Evolutionary conservation across 2,329 filamentous ascomycete genomes (phyloP), one percentile per base, ranked within the genome.

Genomic region (Balansia obtecta): DNA sequence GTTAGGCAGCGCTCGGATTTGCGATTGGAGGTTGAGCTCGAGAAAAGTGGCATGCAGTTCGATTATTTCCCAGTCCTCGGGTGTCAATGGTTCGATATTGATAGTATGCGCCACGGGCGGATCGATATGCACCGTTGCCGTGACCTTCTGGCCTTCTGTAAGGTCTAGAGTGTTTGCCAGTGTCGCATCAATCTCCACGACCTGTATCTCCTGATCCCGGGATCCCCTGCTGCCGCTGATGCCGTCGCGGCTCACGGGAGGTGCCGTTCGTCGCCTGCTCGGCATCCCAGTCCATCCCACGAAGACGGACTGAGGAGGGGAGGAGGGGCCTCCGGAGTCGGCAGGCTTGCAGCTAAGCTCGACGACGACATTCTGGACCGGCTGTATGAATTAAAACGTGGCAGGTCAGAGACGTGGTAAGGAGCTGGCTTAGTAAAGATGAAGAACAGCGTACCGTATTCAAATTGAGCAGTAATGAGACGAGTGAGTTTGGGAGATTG

Each of bases 61-160:
- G 59, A 98, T 97, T 60, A 97, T 95, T 68, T 98, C 93, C 93
- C 93, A 98, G 64, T 98, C 93, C 52, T 94, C 88, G 1, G 91
- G 82, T 0, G 93, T 97, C 60, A 97, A 70, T 34, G 93, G 93
- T 65, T 98, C 94, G 59, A 98, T 97, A 63, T 96, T 89, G 66
- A 98, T 85, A 1, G 90, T 97, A 66, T 96, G 88, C 46, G 89
- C 88, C 56, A 93, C 71, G 2, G 90, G 89, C 46, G 91, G 91
- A 63, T 98, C 89, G 55, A 96, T 71, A 66, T 98, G 93, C 55
- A 98, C 75, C 37, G 70, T 75, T 45, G 71, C 72, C 56, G 73
- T 75, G 62, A 91, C 80, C 70, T 87, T 94, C 63, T 90, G 86
- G 46, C 88, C 89, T 56, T 95, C 88, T 48, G 71, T 73, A 48